phyloP scores from a whole-genome alignment of 208 protist genomes.

The Leptomonas pyrrhocoris region DNA sequence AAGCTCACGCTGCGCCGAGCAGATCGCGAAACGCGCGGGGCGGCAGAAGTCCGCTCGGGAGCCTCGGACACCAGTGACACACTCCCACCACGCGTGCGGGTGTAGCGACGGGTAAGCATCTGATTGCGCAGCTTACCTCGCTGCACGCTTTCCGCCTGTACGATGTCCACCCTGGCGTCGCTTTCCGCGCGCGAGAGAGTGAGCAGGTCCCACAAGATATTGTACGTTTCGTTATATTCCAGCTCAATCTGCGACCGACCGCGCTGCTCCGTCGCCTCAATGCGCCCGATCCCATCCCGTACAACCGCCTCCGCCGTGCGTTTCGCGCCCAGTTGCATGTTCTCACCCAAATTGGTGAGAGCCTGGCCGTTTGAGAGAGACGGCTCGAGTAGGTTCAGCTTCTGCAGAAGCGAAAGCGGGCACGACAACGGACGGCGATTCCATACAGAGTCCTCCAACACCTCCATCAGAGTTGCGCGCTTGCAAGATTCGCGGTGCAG shows the following conservation, averaged over 20 bases:
- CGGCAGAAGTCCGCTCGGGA: conserved; percentile 3
- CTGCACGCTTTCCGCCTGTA: conserved; percentile 43
- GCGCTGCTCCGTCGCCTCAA: conserved; percentile 63
- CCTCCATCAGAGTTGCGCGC: conserved; percentile 70
- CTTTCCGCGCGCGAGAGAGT: conserved; percentile 43
- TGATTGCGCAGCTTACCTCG: conserved; percentile 46
- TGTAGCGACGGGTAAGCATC: conserved; percentile 18
- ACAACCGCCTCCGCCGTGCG: conserved; percentile 44
- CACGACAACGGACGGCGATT: conserved; percentile 80
- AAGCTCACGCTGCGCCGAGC: conserved; percentile 60
- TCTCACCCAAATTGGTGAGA: conserved; percentile 52
- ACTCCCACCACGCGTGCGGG: conserved; percentile 48
- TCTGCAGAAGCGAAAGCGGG: conserved; percentile 77
- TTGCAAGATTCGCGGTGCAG: conserved; percentile 51
- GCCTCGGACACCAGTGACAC: conserved; percentile 48
- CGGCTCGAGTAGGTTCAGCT: conserved; percentile 72
- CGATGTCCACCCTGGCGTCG: conserved; percentile 32
- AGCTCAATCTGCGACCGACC: conserved; percentile 62
- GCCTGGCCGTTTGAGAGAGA: conserved; percentile 22
- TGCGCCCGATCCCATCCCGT: conserved; percentile 44
- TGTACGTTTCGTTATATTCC: conserved; percentile 63
- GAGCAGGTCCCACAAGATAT: conserved; percentile 44
- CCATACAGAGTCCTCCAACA: conserved; percentile 84
- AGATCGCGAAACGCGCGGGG: conserved; percentile 33
- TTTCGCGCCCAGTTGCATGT: conserved; percentile 39